These are phyloP conservation scores for Colletotrichum costaricense DNA, from an alignment of 2,329 filamentous ascomycete genomes.

Conservation along the genomic window DNA sequence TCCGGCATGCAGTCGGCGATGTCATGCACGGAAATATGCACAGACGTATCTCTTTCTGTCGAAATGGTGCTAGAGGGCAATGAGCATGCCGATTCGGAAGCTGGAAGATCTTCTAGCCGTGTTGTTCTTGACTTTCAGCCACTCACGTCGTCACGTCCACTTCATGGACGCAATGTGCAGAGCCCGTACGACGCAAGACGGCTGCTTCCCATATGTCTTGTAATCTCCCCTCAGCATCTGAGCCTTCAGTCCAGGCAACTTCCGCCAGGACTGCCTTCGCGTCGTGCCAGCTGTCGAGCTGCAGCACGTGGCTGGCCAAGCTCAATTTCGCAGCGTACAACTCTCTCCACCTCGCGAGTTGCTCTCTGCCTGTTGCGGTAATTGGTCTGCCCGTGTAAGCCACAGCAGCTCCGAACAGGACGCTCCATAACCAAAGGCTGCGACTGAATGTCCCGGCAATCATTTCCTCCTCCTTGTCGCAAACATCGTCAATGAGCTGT, in stretches of 20 bases:
- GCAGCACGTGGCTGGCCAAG: constrained; percentile 50
- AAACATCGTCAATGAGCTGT: constrained; percentile 57
- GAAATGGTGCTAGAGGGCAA: not conserved
- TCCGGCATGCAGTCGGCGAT: not conserved
- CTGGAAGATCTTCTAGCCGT: not conserved
- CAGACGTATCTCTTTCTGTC: not conserved
- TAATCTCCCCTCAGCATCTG: constrained; percentile 53
- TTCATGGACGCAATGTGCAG: not conserved
- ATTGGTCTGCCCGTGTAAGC: constrained; percentile 50
- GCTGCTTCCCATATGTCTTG: constrained; percentile 55
- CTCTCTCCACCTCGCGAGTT: constrained; percentile 50
- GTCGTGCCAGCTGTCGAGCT: constrained; percentile 51
- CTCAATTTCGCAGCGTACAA: constrained; percentile 55
- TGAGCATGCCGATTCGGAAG: not conserved
- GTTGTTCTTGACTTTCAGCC: not conserved
- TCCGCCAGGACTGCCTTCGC: constrained; percentile 50
- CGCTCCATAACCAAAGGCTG: constrained; percentile 58
- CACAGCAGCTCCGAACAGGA: constrained; percentile 57
- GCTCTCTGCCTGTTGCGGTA: constrained; percentile 48
- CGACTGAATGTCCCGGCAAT: constrained; percentile 54
- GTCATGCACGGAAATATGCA: not conserved
- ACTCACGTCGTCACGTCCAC: not conserved
- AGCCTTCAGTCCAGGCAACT: constrained; percentile 53
- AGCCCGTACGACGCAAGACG: constrained; percentile 38
- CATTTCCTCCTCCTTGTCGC: constrained; percentile 52